Conservation (phyloP, 495 filamentous ascomycete genomes). For the Daldinia vernicosa region DNA sequence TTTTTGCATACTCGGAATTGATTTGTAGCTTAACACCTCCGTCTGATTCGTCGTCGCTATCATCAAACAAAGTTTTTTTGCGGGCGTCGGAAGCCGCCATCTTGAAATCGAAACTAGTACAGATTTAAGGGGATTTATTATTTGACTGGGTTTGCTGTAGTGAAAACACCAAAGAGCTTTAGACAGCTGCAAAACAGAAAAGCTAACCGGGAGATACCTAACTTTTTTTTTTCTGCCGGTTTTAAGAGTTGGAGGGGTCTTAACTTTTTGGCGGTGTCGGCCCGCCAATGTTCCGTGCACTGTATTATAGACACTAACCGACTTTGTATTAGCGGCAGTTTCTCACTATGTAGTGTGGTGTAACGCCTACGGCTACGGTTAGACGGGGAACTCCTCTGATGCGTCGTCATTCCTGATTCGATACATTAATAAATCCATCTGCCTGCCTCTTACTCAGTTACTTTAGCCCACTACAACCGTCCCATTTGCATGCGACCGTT, state of each 20-base stretch:
- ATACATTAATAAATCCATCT: conserved; percentile 33
- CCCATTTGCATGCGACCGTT: conserved; percentile 25
- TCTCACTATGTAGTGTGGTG: too few species aligned
- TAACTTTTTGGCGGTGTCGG: conserved; percentile 42
- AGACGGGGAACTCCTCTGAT: conserved; percentile 32
- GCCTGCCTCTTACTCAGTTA: conserved; percentile 26
- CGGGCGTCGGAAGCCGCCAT: conserved; percentile 42
- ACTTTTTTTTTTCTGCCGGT: conserved; percentile 48
- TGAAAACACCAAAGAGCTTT: not conserved
- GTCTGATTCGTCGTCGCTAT: conserved; percentile 62
- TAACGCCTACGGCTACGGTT: conserved; percentile 7
- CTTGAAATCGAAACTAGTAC: conserved; percentile 13
- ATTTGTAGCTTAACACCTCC: conserved; percentile 73
- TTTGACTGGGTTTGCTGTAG: not conserved
- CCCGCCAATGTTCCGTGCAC: conserved; percentile 33
- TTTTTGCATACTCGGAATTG: conserved; percentile 87
- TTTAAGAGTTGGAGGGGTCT: conserved; percentile 27
- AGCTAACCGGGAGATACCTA: too few species aligned
- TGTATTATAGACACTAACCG: conserved; percentile 11
- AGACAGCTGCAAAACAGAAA: conserved; percentile 11
- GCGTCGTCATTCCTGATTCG: conserved; percentile 48
- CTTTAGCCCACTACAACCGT: conserved; percentile 7
- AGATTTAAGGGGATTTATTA: not conserved
- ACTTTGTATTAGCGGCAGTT: conserved; percentile 1
- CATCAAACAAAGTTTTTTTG: conserved; percentile 47